phyloP scores from a whole-genome alignment of 257 asterid species.

The Solanum corneliomulleri region DNA sequence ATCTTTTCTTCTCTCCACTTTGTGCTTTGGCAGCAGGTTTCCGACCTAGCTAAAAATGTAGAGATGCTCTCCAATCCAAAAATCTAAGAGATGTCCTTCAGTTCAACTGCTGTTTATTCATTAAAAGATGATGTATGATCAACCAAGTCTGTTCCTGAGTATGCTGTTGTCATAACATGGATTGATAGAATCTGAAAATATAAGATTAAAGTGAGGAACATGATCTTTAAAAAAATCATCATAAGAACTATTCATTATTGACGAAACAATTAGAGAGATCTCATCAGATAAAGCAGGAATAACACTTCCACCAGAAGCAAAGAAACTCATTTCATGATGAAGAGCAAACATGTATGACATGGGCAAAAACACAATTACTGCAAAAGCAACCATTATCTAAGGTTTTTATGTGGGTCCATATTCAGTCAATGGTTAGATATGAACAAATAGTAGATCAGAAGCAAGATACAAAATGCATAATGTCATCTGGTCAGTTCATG shows the following conservation, averaged over 20 bases:
- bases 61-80: not conserved
- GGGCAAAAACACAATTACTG: not conserved
- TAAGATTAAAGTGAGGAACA: not conserved
- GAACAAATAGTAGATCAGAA: not conserved
- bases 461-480: not conserved
- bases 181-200: not conserved
- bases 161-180: not conserved
- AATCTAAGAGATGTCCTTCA: not conserved
- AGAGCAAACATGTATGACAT: not conserved
- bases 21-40: not conserved
- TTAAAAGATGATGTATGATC: not conserved
- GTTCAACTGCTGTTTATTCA: not conserved
- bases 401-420: not conserved
- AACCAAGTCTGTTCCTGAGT: not conserved
- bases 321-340: not conserved
- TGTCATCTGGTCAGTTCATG: not conserved
- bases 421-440: not conserved
- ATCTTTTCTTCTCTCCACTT: conserved; percentile 4
- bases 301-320: not conserved
- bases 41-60: not conserved
- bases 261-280: not conserved
- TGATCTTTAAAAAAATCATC: too few relatives aligned
- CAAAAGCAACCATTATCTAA: not conserved
- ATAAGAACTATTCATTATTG: not conserved
- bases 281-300: not conserved